Evolutionary conservation across 2,329 filamentous ascomycete species (phyloP).

Genomic region (Colletotrichum sojae): DNA sequence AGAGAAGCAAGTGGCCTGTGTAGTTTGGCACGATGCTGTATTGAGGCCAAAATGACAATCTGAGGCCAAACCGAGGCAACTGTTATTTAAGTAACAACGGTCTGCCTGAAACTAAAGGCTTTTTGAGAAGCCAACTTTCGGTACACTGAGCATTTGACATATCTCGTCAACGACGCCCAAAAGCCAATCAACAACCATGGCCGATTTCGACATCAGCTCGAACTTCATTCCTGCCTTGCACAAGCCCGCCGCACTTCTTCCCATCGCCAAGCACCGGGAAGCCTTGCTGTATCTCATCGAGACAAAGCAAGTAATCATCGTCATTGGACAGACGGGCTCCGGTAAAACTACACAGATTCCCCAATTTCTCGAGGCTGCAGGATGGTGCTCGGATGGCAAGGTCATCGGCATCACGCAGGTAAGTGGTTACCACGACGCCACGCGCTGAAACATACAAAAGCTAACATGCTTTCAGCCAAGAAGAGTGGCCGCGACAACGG

Average conservation of each 20-base stretch:
- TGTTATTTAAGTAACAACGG: not conserved
- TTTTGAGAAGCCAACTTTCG: not conserved
- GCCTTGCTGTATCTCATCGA: conserved; percentile 89
- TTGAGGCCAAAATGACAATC: conserved; percentile 18
- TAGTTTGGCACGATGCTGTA: not conserved
- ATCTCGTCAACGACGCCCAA: not conserved
- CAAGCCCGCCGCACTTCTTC: conserved; percentile 86
- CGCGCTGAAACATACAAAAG: not conserved
- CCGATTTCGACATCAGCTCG: conserved; percentile 70
- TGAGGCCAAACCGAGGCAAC: not conserved
- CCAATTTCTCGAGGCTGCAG: conserved; percentile 88
- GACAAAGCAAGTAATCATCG: conserved; percentile 85
- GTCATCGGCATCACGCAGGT: conserved; percentile 92
- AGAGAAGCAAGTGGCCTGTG: not conserved
- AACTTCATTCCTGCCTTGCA: conserved; percentile 85
- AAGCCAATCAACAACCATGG: conserved; percentile 55
- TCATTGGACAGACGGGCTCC: conserved; percentile 94
- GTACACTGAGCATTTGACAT: not conserved
- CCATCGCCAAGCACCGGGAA: conserved; percentile 87
- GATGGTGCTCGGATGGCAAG: conserved; percentile 90
- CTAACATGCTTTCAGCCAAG: conserved; percentile 73
- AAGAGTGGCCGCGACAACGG: conserved; percentile 90
- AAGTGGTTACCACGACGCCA: conserved; percentile 50
- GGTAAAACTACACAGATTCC: conserved; percentile 97
- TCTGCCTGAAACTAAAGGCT: not conserved